phyloP scores from a whole-genome alignment of 179 eudicot species.

The Beta lomatogona region DNA sequence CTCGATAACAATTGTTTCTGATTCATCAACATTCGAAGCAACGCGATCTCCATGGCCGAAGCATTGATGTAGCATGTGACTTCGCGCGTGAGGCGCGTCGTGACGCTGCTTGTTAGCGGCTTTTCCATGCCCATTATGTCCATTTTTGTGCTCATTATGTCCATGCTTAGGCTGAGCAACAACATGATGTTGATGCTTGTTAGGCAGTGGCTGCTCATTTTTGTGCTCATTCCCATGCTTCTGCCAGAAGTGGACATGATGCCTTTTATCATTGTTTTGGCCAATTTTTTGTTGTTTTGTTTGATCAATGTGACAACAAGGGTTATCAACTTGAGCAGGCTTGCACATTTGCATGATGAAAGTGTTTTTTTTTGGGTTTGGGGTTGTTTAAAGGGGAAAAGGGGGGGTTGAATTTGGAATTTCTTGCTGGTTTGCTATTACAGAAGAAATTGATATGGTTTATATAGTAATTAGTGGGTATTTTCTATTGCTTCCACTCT shows the following conservation, averaged over 20 bases:
- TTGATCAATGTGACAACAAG: constrained; percentile 15
- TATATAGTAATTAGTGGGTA: constrained; percentile 27
- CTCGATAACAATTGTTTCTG: constrained; percentile 26
- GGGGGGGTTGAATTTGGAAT: background rate
- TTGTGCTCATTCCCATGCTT: constrained; percentile 23
- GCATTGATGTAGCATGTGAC: constrained; percentile 23
- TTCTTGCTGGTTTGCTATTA: constrained; percentile 1
- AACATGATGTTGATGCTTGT: background rate
- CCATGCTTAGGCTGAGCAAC: constrained; percentile 12
- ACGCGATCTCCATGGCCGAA: constrained; percentile 21
- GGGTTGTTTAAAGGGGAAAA: too few relatives aligned
- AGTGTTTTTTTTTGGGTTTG: background rate
- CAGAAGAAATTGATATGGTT: constrained; percentile 9
- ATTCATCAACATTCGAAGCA: constrained; percentile 7
- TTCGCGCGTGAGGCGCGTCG: background rate
- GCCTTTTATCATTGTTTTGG: constrained; percentile 27
- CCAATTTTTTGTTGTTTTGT: background rate
- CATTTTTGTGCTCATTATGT: background rate
- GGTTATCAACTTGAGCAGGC: constrained; percentile 16
- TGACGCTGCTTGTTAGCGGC: background rate
- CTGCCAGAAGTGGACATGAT: constrained; percentile 25
- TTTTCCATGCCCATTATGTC: background rate
- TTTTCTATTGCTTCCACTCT: constrained; percentile 1
- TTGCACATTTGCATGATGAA: constrained; percentile 25
- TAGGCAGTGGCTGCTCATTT: constrained; percentile 7